Evolutionary conservation across 441 rosid genomes (phyloP), one percentile per base, ranked within the genome.

Genomic region (Capsella rubella): DNA sequence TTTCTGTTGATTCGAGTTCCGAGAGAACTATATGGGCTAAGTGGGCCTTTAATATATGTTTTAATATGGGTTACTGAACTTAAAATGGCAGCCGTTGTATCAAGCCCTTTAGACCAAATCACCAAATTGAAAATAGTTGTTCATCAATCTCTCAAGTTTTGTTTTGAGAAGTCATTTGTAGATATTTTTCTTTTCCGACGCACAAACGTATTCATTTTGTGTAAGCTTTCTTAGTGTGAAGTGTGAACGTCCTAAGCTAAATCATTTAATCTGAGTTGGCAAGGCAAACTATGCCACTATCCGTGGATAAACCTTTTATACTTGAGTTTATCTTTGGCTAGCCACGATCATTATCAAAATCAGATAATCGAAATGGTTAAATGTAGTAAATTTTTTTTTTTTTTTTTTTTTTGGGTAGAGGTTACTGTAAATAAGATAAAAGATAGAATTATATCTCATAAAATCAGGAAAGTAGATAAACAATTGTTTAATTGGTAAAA

Each of bases 1-100:
- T 16, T 52, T 37, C 66, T 56, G 43, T 47, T 50, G 18, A 28
- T 50, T 57, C 34, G 67, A 50, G 67, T 37, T 37, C 12, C 12
- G 40, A 37, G 40, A 37, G 50, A n/a, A n/a, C 16, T 31, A 11
- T n/a, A 31, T 77, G 80, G 76, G 68, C 76, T 18, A 2, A 15
- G 0, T 75, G 69, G 79, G 69, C 79, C 53, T 47, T 60, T n/a
- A 4, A 3, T 43, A 3, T 16, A 8, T 63, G 3, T 31, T 32
- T 15, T 3, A 12, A n/a, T 0, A 55, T 73, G 71, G 65, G 58
- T 51, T 14, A 25, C n/a, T 35, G 11, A 16, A 18, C 9, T 6
- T 13, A 29, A 6, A 34, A 34, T 6, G 9, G 6, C 37, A 34
- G 9, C 37, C 25, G 25, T 21, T 34, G 37, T 34, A 34, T 12